These are phyloP conservation scores for Pterulicium gracile DNA, from an alignment of 1,284 basidiomycete species.

Conservation along the genomic window DNA sequence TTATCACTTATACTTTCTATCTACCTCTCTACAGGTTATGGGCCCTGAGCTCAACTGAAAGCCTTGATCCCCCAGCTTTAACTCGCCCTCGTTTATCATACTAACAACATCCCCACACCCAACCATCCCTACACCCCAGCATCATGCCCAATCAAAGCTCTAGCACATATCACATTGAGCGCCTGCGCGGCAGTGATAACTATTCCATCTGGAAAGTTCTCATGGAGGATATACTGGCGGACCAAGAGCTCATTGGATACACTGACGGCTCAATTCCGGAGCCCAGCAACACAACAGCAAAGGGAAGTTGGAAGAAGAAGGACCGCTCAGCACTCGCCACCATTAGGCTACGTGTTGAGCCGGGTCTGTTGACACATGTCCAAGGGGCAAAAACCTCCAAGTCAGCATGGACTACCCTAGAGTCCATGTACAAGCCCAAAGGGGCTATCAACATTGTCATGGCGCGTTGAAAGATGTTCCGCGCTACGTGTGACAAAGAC, in stretches of 20 bases:
- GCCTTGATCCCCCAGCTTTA: too few relatives aligned
- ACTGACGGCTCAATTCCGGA: slow-evolving; percentile 6
- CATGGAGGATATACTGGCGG: slow-evolving; percentile 20
- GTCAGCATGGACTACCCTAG: slow-evolving; percentile 18
- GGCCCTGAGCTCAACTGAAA: not conserved
- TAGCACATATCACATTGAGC: slow-evolving; percentile 15
- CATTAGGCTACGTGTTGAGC: slow-evolving; percentile 16
- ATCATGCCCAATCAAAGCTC: not conserved
- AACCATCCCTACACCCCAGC: not conserved
- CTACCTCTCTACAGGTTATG: not conserved
- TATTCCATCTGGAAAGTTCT: slow-evolving; percentile 20
- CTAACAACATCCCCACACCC: not conserved
- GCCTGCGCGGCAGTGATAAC: slow-evolving; percentile 19
- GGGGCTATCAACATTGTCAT: slow-evolving; percentile 17
- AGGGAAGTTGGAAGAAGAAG: slow-evolving; percentile 13
- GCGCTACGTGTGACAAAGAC: slow-evolving; percentile 16
- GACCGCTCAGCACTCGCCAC: slow-evolving; percentile 16
- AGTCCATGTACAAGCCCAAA: slow-evolving; percentile 16
- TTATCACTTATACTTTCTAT: too few relatives aligned
- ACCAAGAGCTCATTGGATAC: slow-evolving; percentile 16
- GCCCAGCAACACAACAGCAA: slow-evolving; percentile 6
- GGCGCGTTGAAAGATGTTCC: slow-evolving; percentile 16
- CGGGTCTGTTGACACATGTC: slow-evolving; percentile 16
- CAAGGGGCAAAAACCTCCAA: slow-evolving; percentile 10
- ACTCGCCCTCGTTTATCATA: too few relatives aligned